phyloP scores from a whole-genome alignment of 2,329 filamentous ascomycete genomes.

The Pseudogymnoascus sp. region DNA sequence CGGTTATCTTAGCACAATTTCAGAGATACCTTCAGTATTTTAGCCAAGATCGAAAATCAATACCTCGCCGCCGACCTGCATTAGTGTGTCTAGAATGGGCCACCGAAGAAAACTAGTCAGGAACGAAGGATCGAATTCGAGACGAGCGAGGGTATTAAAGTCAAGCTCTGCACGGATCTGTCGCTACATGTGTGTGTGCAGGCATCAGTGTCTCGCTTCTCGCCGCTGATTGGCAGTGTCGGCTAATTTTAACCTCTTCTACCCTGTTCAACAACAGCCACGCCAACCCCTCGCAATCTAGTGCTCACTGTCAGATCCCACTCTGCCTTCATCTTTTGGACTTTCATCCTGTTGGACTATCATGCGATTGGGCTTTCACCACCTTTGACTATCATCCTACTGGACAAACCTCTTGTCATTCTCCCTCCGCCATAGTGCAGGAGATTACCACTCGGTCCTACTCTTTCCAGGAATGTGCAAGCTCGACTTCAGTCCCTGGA shows the following conservation, averaged over 20 bases:
- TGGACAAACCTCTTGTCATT: neutral
- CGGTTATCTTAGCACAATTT: too few species aligned
- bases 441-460: neutral
- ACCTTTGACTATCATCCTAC: neutral
- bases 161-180: neutral
- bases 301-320: neutral
- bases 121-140: neutral
- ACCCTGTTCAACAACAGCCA: neutral
- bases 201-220: neutral
- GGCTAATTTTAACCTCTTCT: neutral
- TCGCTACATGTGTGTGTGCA: neutral
- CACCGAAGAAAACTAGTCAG: neutral
- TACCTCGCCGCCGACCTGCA: neutral
- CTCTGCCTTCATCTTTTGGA: neutral
- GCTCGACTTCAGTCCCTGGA: neutral
- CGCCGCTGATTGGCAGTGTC: neutral
- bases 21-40: neutral
- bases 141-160: neutral
- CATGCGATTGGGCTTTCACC: neutral
- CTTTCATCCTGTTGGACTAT: neutral
- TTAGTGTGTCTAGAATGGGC: neutral
- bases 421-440: neutral
- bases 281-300: neutral
- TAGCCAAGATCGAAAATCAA: neutral
- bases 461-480: neutral